A percentile compares a stretch with the other conserved stretches of the same genome.
Conservation (phyloP, 441 rosid genomes). For the Euphorbia corollata region DNA sequence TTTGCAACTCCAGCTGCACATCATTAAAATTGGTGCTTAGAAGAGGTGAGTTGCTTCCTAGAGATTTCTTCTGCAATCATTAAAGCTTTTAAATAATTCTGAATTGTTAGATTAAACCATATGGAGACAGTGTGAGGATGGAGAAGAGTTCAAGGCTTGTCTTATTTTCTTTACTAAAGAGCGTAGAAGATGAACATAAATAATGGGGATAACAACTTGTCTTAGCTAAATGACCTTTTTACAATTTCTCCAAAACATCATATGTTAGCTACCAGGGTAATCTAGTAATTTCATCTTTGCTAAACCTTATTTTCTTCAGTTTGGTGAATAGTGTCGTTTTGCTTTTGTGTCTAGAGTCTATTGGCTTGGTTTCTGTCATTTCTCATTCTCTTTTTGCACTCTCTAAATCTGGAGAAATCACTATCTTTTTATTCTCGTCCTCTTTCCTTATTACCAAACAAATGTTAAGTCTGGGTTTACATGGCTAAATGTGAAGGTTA, state of each 20-base stretch:
- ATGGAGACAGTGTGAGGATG: neutral
- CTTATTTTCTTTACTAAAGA: neutral
- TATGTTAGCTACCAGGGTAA: neutral
- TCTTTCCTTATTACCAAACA: neutral
- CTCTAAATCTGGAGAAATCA: neutral
- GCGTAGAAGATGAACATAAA: neutral
- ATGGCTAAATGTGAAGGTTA: conserved; percentile 8
- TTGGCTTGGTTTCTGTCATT: neutral
- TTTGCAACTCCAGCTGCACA: neutral
- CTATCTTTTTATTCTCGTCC: neutral
- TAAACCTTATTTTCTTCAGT: neutral
- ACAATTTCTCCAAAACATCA: neutral
- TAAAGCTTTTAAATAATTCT: neutral
- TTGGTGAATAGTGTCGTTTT: neutral
- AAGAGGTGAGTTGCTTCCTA: neutral
- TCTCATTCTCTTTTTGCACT: neutral
- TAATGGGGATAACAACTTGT: neutral
- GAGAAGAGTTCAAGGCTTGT: neutral
- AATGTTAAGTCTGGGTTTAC: neutral
- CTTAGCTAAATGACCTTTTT: neutral
- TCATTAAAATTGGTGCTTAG: neutral
- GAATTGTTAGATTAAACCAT: neutral
- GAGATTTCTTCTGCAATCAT: neutral
- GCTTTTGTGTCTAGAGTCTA: neutral
- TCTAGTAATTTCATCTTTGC: neutral